A percentile compares a stretch with the other conserved stretches of the same genome.
phyloP scores from a whole-genome alignment of 2,329 filamentous ascomycete genomes.

The Lasiodiplodia sp. region DNA sequence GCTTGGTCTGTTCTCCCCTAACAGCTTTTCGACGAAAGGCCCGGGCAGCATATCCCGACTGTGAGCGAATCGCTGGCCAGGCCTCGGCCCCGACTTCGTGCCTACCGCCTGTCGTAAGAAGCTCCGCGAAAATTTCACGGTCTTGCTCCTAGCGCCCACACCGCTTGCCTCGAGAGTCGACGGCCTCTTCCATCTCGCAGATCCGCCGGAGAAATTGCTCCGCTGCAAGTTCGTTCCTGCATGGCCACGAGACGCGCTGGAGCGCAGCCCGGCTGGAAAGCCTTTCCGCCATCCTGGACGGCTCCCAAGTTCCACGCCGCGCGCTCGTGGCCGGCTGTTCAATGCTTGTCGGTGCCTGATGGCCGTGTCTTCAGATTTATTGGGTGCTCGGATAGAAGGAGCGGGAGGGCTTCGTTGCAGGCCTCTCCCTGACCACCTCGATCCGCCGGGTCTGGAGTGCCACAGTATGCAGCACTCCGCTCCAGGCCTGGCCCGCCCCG shows the following conservation, averaged over 20 bases:
- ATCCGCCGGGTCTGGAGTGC: slow-evolving; percentile 28
- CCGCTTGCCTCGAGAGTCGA: not conserved
- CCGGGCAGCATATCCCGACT: slow-evolving; percentile 13
- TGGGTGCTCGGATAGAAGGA: slow-evolving; percentile 27
- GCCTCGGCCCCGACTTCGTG: slow-evolving; percentile 19
- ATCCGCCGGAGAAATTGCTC: slow-evolving; percentile 28
- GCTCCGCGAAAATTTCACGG: slow-evolving; percentile 21
- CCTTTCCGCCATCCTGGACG: slow-evolving; percentile 4
- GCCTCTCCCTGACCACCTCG: slow-evolving; percentile 23
- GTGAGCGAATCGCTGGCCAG: slow-evolving; percentile 5
- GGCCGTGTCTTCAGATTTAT: slow-evolving; percentile 15
- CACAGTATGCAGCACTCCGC: slow-evolving; percentile 15
- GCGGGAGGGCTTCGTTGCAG: slow-evolving; percentile 20
- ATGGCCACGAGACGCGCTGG: slow-evolving; percentile 24
- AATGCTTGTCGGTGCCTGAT: slow-evolving; percentile 17
- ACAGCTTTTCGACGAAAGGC: slow-evolving; percentile 24
- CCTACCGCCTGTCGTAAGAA: slow-evolving; percentile 8
- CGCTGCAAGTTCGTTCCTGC: slow-evolving; percentile 28
- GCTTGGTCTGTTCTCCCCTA: slow-evolving; percentile 16
- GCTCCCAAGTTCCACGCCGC: slow-evolving; percentile 4
- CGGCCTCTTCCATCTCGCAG: slow-evolving; percentile 13
- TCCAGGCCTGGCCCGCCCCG: slow-evolving; percentile 31
- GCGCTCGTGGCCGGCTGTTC: slow-evolving; percentile 5
- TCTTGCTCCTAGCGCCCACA: slow-evolving; percentile 17
- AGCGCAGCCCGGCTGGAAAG: not conserved